Evolutionary conservation across 441 rosid species (phyloP).

Genomic region (Arabidopsis hybrid): DNA sequence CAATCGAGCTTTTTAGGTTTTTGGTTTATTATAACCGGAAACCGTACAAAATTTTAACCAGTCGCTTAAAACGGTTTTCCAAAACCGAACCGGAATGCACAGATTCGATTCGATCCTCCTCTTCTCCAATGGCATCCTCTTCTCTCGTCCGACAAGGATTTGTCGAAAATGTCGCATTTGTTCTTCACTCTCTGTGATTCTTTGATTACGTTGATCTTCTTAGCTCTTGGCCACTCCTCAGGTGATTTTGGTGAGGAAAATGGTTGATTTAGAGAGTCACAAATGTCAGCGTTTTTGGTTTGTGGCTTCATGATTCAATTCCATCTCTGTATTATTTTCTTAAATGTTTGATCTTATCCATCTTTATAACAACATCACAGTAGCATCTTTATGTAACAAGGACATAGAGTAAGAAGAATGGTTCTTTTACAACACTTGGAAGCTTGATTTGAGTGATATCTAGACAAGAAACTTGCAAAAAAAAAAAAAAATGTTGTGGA

Average conservation of each 20-base stretch:
- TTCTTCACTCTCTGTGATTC: not conserved
- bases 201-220: not conserved
- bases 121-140: not conserved
- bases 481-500: not conserved
- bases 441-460: not conserved
- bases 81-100: conserved; percentile 14
- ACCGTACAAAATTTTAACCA: not conserved
- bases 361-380: conserved; percentile 10
- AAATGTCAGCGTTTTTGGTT: not conserved
- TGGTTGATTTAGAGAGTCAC: no score
- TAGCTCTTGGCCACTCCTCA: no score
- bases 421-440: conserved; percentile 24
- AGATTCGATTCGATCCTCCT: not conserved
- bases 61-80: not conserved
- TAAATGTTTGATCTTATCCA: not conserved
- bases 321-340: not conserved
- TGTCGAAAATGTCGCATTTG: not conserved
- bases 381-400: not conserved
- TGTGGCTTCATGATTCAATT: not conserved
- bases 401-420: not conserved
- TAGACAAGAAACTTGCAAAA: not conserved
- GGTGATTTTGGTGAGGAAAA: no score
- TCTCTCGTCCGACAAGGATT: not conserved
- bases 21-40: not conserved
- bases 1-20: not conserved